Conservation (phyloP, 2,329 filamentous ascomycete species). For the Fusarium sp. region DNA sequence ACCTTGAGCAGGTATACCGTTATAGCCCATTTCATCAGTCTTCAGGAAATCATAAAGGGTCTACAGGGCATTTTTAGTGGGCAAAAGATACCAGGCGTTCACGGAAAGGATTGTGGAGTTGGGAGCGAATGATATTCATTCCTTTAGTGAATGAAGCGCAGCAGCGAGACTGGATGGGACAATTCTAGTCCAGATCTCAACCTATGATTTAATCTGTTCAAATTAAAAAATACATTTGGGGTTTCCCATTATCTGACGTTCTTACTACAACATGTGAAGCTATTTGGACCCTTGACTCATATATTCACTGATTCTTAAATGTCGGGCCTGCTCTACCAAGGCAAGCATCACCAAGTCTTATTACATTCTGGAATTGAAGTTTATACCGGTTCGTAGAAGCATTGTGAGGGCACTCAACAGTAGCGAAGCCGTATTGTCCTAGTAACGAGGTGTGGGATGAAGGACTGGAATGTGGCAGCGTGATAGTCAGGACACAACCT, state of each 20-base stretch:
- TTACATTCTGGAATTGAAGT: background rate
- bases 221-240: background rate
- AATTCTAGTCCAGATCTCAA: background rate
- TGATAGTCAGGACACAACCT: background rate
- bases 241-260: background rate
- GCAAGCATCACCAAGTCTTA: background rate
- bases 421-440: background rate
- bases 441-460: background rate
- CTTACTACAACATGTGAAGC: background rate
- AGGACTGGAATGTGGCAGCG: slow-evolving; percentile 19
- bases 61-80: slow-evolving; percentile 1
- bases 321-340: background rate
- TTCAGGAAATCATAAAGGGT: background rate
- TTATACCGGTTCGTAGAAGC: background rate
- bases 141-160: background rate
- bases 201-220: background rate
- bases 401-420: background rate
- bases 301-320: background rate
- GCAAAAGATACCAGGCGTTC: slow-evolving; percentile 36
- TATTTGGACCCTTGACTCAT: background rate
- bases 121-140: background rate
- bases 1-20: background rate
- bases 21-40: background rate
- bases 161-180: background rate
- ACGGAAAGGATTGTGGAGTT: background rate